Evolutionary conservation across 2,329 filamentous ascomycete species (phyloP), one percentile per base, ranked within the genome.

Genomic region (Nemania bipapillata): DNA sequence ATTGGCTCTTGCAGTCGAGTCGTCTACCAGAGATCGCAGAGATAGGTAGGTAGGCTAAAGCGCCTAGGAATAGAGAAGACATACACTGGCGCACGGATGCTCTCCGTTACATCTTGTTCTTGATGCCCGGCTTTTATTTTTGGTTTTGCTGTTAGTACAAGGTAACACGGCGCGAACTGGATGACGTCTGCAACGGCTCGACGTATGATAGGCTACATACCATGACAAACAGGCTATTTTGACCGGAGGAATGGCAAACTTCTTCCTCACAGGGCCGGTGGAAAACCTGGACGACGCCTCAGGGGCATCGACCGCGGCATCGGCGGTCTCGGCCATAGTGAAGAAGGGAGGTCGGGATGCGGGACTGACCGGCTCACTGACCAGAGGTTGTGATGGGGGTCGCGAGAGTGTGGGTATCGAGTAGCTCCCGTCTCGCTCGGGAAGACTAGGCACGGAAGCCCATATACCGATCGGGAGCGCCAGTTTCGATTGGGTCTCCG

Each of bases 161-260:
- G 68, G 70, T 72, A 50, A 66, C 70, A 72, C 68, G 52, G 59
- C 68, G 53, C 60, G 56, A 63, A 63, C 35, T 22, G 52, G 52
- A 63, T 54, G 22, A 42, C 50, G 65, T 56, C 66, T 58, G 30
- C 58, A 49, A 35, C 52, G 52, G 50, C 55, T 45, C 42, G 26
- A 57, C 45, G 65, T 65, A 64, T 63, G 70, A 72, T 61, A 54
- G 57, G 28, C 60, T 20, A 78, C 81, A 67, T 80, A 85, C 84
- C 84, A 86, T 61, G 83, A 81, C 65, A 86, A 79, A 71, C 84
- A 86, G 24, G 84, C 84, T 58, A 83, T 79, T 74, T 86, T 86
- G 30, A 85, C 83, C 1, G 84, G 84, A 56, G 84, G 84, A 30
- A 80, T 79, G 52, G 81, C 81, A 72, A 83, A 83, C 74, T 83